These are phyloP conservation scores for Aspergillus nanangensis DNA, from an alignment of 495 filamentous ascomycete genomes.

Conservation along the genomic window DNA sequence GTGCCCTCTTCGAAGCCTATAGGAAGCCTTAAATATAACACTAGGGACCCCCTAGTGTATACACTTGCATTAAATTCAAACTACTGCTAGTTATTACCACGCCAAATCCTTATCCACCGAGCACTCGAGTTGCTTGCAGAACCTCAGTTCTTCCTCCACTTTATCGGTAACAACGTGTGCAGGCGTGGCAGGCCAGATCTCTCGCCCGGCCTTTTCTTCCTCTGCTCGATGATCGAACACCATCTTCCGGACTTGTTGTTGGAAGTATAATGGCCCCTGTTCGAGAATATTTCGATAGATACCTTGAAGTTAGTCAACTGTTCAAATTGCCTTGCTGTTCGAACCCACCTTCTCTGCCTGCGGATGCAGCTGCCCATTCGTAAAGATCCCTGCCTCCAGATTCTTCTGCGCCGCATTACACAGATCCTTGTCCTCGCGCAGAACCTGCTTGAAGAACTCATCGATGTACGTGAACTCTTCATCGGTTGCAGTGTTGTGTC, in stretches of 20 bases:
- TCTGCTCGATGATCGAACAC: slow-evolving; percentile 33
- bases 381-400: slow-evolving; percentile 40
- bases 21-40: too few relatives aligned
- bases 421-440: slow-evolving; percentile 45
- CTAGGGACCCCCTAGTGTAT: too few relatives aligned
- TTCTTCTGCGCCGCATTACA: slow-evolving; percentile 44
- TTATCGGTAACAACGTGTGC: slow-evolving; percentile 10
- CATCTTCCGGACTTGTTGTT: slow-evolving; percentile 32
- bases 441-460: slow-evolving; percentile 39
- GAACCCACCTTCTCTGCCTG: slow-evolving; percentile 35
- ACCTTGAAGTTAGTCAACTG: neutral
- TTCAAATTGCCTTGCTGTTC: neutral
- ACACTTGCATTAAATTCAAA: too few relatives aligned
- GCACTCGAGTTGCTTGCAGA: slow-evolving; percentile 23
- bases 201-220: slow-evolving; percentile 28
- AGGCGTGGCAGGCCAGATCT: slow-evolving; percentile 39
- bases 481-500: slow-evolving; percentile 36
- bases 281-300: neutral
- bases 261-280: slow-evolving; percentile 39
- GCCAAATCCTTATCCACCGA: slow-evolving; percentile 19
- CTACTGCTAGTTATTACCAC: too few relatives aligned
- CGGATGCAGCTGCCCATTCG: slow-evolving; percentile 48
- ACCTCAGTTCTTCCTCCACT: slow-evolving; percentile 20
- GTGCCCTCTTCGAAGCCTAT: too few relatives aligned
- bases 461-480: slow-evolving; percentile 41